These are phyloP conservation scores for Cylindrotheca fusiformis DNA, from an alignment of 108 stramenopile species.

Conservation along the genomic window DNA sequence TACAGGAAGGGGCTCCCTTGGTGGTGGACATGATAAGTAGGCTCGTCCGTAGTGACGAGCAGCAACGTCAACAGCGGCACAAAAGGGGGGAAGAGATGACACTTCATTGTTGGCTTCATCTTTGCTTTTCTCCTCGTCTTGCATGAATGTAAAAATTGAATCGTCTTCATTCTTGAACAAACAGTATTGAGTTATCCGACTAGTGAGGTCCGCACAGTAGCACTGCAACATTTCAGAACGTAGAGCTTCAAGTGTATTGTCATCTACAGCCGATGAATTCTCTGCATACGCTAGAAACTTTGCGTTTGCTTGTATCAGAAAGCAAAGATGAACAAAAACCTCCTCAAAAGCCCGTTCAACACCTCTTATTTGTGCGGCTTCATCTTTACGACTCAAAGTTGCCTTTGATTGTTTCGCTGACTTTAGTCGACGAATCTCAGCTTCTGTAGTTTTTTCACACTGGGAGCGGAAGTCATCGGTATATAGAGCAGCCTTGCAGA, in stretches of 20 bases:
- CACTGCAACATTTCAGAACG: constrained; percentile 22
- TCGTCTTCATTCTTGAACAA: constrained; percentile 31
- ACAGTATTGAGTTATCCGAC: constrained; percentile 42
- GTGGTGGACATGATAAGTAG: constrained; percentile 30
- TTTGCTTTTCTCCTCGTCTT: neutral
- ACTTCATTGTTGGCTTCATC: neutral
- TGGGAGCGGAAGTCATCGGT: constrained; percentile 6
- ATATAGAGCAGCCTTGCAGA: constrained; percentile 25
- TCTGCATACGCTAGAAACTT: constrained; percentile 28
- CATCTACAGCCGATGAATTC: neutral
- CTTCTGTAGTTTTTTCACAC: constrained; percentile 20
- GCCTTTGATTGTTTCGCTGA: constrained; percentile 15
- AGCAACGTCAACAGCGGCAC: constrained; percentile 17
- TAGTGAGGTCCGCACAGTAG: constrained; percentile 38
- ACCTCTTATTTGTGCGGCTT: constrained; percentile 20
- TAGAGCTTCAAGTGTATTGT: constrained; percentile 10
- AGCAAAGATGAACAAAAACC: constrained; percentile 33
- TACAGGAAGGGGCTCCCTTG: constrained; percentile 28
- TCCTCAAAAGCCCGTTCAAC: constrained; percentile 41
- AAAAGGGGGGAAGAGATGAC: constrained; percentile 21
- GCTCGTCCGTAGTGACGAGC: constrained; percentile 7
- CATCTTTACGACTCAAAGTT: constrained; percentile 22
- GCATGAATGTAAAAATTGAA: constrained; percentile 23
- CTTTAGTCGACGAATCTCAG: constrained; percentile 24
- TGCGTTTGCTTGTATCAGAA: constrained; percentile 23